Base-by-base conservation (phyloP, 2,329 filamentous ascomycete species). In the Cryphonectria parasitica region DNA sequence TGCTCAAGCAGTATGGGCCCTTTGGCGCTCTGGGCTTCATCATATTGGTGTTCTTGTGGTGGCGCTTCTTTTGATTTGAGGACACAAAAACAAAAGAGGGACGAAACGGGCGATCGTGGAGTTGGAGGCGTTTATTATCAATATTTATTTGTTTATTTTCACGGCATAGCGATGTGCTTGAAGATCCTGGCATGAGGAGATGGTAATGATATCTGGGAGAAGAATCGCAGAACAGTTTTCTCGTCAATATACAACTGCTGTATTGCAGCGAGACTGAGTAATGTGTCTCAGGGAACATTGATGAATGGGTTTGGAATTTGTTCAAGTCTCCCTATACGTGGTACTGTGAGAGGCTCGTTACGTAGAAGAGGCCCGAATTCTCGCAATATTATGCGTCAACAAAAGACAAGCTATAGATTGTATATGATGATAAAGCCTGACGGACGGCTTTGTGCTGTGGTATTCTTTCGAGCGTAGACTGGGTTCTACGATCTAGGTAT, bases 1-100 rank as follows among this genome's bases (percentile, higher is more conserved):
- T 99, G 79, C 75, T 98, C 73, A 98, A 98, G 86, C 95, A 98
- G 89, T 99, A 98, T 79, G 96, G 94, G 0, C 96, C 96, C 3
- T 90, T 98, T 81, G 95, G 88, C 39, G 93, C 87, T 2, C 84
- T 98, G 70, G 94, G 88, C 1, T 85, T 97, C 70, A 89, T 98
- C 73, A 90, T 98, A 72, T 80, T 98, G 68, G 80, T 98, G 73
- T 94, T 98, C 81, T 83, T 98, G 73, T 97, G 92, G 87, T 95
- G 94, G 92, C 90, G 94, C 74, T 98, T 98, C 84, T 97, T 97
- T 81, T 98, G 79, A n/a, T n/a, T n/a, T n/a, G n/a, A n/a, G n/a
- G n/a, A n/a, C n/a, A 84, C 69, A 45, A 52, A 17, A n/a, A n/a
- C 2, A 49, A 49, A 49, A n/a, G 45, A 22, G 45, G n/a, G n/a